A percentile compares a stretch with the other conserved stretches of the same genome.
These are phyloP conservation scores for Podaxis rugospora DNA, from an alignment of 768 basidiomycete genomes.

Conservation along the genomic window DNA sequence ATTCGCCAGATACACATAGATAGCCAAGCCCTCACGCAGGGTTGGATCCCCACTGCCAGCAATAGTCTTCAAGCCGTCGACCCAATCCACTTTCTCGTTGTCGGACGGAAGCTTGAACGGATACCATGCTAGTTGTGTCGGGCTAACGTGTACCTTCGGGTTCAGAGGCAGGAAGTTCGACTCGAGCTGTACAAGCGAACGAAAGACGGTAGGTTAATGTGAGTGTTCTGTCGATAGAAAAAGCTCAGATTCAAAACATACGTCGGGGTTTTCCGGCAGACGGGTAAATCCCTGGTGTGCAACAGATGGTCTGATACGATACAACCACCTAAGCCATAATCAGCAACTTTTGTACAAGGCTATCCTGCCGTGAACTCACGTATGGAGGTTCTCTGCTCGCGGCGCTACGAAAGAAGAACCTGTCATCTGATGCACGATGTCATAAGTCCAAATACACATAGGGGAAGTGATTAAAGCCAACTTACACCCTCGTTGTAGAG, in stretches of 20 bases:
- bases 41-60: slow-evolving; percentile 62
- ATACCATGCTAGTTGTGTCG: slow-evolving; percentile 64
- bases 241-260: slow-evolving; percentile 23
- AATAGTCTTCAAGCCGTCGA: slow-evolving; percentile 58
- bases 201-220: background rate
- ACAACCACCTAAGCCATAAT: slow-evolving; percentile 44
- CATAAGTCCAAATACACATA: background rate
- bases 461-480: background rate
- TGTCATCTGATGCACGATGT: slow-evolving; percentile 39
- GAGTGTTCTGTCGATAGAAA: background rate
- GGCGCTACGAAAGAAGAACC: slow-evolving; percentile 60
- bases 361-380: slow-evolving; percentile 29
- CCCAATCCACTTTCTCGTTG: slow-evolving; percentile 43
- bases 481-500: slow-evolving; percentile 57
- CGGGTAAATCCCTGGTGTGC: slow-evolving; percentile 58
- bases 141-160: slow-evolving; percentile 54
- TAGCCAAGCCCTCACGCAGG: slow-evolving; percentile 57
- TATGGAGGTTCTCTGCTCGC: slow-evolving; percentile 45
- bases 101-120: slow-evolving; percentile 51
- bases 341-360: background rate
- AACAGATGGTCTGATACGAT: slow-evolving; percentile 65
- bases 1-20: slow-evolving; percentile 60
- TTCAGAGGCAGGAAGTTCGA: slow-evolving; percentile 57
- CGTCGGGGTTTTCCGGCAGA: slow-evolving; percentile 55
- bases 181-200: slow-evolving; percentile 41